These are phyloP conservation scores for Fusarium xylarioides DNA, from an alignment of 2,329 filamentous ascomycete species.

Conservation along the genomic window DNA sequence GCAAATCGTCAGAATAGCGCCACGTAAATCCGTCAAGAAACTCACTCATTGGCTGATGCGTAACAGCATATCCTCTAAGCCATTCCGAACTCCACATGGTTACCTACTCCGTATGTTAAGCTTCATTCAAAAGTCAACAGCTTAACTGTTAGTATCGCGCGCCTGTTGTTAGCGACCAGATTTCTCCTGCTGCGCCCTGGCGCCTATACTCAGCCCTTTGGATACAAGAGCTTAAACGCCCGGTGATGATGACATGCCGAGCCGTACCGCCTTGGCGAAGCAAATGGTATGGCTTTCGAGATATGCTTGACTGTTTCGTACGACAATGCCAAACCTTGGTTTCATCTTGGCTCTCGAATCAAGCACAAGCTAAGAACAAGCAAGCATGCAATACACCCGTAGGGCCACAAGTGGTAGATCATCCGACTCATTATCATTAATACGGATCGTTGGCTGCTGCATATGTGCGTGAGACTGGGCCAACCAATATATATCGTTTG, in stretches of 20 bases:
- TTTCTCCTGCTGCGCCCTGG: background rate
- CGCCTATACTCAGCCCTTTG: constrained; percentile 3
- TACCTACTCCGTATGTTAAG: no score
- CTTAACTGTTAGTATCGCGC: background rate
- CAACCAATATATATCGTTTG: constrained; percentile 31
- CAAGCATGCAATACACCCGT: background rate
- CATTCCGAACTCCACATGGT: background rate
- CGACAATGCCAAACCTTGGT: constrained; percentile 2
- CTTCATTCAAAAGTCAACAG: background rate
- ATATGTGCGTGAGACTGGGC: constrained; percentile 25
- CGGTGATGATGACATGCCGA: constrained; percentile 7
- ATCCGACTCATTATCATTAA: constrained; percentile 44
- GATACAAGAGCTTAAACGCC: constrained; percentile 3
- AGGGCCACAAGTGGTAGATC: constrained; percentile 11
- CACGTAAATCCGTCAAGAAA: background rate
- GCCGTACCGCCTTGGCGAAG: constrained; percentile 15
- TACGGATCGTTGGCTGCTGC: constrained; percentile 19
- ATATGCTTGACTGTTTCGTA: background rate
- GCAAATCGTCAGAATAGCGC: background rate
- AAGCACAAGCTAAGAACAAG: background rate
- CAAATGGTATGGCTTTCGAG: background rate
- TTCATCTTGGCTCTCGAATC: background rate
- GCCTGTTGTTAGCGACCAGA: background rate
- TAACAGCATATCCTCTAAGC: background rate
- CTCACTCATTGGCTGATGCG: constrained; percentile 2